Base-by-base conservation (phyloP, 108 stramenopile species). In the Stephanodiscus triporus region DNA sequence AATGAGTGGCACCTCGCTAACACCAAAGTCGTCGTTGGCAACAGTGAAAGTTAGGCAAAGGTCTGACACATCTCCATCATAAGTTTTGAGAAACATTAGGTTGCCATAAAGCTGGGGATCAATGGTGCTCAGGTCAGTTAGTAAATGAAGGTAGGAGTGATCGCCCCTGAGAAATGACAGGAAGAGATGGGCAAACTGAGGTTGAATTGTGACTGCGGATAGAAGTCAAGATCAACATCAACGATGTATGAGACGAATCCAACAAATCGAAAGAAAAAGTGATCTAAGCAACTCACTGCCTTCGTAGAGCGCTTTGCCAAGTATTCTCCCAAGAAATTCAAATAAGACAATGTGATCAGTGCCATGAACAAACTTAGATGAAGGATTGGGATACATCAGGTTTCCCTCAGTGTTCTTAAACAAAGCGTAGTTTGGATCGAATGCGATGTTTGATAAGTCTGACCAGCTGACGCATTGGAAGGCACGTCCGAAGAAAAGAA, bases 101-200 rank as follows among this genome's bases (percentile, higher is more conserved):
- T 98, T 97, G 50, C 86, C 86, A 76, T 97, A 93, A 9, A 99
- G 93, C 80, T 95, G 93, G 17, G 71, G 66, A 77, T 99, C 99
- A 56, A 98, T 86, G 1, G 94, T 88, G 34, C 84, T 77, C 9
- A 98, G 88, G 72, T 98, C 98, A 11, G 92, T 87, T 13, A 98
- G 72, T 63, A 92, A 81, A 62, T 97, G 87, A 9, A 97, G 79
- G 70, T 87, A 97, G 76, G 93, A 91, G 73, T 96, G 96, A 74
- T 94, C 91, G 4, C 97, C 95, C 11, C 94, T 89, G 24, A 99
- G 81, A 68, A 96, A 97, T 4, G 93, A 86, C 13, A 99, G 85
- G 75, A 98, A 98, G 80, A 98, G 96, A 56, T 94, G 97, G 8
- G 99, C 96, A 83, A 99, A 99, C 63, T 91, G 92, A 40, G 97